phyloP scores from a whole-genome alignment of 2,329 filamentous ascomycete species.

The Sporothrix euskadiensis region DNA sequence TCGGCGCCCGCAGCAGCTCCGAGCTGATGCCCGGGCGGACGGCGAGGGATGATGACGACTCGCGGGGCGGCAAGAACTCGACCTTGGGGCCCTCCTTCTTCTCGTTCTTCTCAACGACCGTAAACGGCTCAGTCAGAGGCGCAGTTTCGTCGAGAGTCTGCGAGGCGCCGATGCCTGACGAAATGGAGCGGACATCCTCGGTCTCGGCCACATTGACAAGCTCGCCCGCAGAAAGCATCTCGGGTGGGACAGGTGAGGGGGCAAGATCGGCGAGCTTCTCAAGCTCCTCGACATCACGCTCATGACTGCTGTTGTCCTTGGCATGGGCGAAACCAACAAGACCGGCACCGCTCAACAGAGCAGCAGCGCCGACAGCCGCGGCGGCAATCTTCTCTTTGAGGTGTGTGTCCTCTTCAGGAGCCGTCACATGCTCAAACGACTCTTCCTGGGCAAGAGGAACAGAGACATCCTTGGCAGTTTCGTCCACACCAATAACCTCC shows the following conservation, averaged over 20 bases:
- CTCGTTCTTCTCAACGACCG: slow-evolving; percentile 17
- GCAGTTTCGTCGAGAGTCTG: slow-evolving; percentile 21
- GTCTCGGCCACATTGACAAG: slow-evolving; percentile 15
- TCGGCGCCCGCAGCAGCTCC: slow-evolving; percentile 44
- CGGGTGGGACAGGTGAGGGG: slow-evolving; percentile 18
- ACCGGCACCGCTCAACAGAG: slow-evolving; percentile 28
- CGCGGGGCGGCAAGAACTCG: slow-evolving; percentile 27
- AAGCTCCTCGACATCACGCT: slow-evolving; percentile 24
- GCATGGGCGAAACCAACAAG: slow-evolving; percentile 3
- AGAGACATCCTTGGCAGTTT: neutral
- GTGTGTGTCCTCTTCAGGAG: neutral
- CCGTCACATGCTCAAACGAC: neutral
- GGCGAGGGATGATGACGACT: slow-evolving; percentile 24
- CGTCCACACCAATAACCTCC: neutral
- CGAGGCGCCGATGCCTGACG: slow-evolving; percentile 22
- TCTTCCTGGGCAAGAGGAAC: slow-evolving; percentile 9
- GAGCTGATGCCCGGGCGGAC: slow-evolving; percentile 35
- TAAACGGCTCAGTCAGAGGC: slow-evolving; percentile 26
- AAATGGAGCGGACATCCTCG: slow-evolving; percentile 28
- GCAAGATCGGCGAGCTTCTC: slow-evolving; percentile 24
- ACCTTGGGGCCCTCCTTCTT: neutral
- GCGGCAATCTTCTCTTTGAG: slow-evolving; percentile 24
- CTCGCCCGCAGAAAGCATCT: slow-evolving; percentile 26
- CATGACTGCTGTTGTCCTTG: neutral
- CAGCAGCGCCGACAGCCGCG: slow-evolving; percentile 25